Evolutionary conservation across 2,329 filamentous ascomycete species (phyloP), one percentile per base, ranked within the genome.

Genomic region (Aureobasidium namibiae): DNA sequence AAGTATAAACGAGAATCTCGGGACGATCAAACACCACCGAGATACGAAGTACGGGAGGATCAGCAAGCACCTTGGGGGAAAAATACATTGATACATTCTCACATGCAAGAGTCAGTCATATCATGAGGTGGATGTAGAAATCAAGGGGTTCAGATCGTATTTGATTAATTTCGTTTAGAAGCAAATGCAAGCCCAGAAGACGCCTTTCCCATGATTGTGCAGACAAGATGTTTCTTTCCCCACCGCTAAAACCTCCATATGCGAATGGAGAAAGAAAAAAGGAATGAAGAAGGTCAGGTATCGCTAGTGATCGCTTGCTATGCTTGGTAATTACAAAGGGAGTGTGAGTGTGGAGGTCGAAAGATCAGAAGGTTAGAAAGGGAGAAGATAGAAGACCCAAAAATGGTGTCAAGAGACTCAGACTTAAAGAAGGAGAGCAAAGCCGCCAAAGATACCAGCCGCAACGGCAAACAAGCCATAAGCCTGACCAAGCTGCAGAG

Each of bases 381-480:
- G 11, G n/a, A 39, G 23, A 23, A 14, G 9, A 31, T 44, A 60
- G 29, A 49, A 31, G 34, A 42, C 23, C 41, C n/a, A n/a, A n/a
- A n/a, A n/a, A n/a, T n/a, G n/a, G n/a, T n/a, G n/a, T n/a, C n/a
- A n/a, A n/a, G n/a, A n/a, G n/a, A n/a, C 24, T 13, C 38, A 53
- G 49, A 16, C 13, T 63, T 65, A 73, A 46, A 73, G 63, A 33
- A 73, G 53, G 9, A 73, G 60, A 38, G 82, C 77, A 65, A 86
- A 84, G 16, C 82, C 84, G 42, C 79, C 78, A 63, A 84, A 77
- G 58, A 86, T 73, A 33, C 78, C 78, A 54, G 77, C 77, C 42
- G 81, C 73, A 7, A 87, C 69, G 13, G 81, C 71, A 50, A 78
- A 75, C 16, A 84, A 69, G 36, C 83, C 81, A 66, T 84, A 85